Evolutionary conservation across 768 basidiomycete species (phyloP), one percentile per base, ranked within the genome.

Genomic region (Suillus alpinus): DNA sequence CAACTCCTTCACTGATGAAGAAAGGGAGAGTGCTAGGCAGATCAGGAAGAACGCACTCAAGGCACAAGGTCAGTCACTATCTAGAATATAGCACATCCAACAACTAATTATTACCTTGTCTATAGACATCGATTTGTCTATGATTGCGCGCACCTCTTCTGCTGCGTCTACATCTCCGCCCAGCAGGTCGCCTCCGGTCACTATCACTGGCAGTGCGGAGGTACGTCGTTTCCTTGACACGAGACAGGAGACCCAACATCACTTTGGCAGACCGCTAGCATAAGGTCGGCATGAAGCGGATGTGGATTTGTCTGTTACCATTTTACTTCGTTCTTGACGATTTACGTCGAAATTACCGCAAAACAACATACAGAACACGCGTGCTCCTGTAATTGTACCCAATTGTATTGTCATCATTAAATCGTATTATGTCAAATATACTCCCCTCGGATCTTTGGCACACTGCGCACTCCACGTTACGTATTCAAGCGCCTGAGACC

Each of bases 121-220:
- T 43, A 3, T 57, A 71, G 71, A 66, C 53, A 75, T 85, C 46
- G 90, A 94, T 74, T 82, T 95, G 61, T 80, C 83, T 37, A 80
- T 87, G 58, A 95, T 95, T 67, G 94, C 94, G 14, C 86, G 91
- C 66, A 91, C 91, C 59, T 94, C 92, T 9, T 82, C 81, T 62
- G 93, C 87, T 13, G 83, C 86, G 32, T 85, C 83, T 63, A 76
- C 73, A 62, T 88, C 83, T 63, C 87, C 79, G 41, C 73, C 76
- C 58, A 13, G 50, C 20, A 64, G 47, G 16, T 39, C 53, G 1
- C 36, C 59, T 20, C 57, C 57, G 4, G 7, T 65, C 44, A 31
- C 20, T 37, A 37, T 61, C 58, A 50, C 62, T 52, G 32, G 31
- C 63, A 34, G 62, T 72, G 67, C 71, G 57, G 51, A 68, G 44